Base-by-base conservation (phyloP, 1,284 basidiomycete species). In the Marasmius sp. region DNA sequence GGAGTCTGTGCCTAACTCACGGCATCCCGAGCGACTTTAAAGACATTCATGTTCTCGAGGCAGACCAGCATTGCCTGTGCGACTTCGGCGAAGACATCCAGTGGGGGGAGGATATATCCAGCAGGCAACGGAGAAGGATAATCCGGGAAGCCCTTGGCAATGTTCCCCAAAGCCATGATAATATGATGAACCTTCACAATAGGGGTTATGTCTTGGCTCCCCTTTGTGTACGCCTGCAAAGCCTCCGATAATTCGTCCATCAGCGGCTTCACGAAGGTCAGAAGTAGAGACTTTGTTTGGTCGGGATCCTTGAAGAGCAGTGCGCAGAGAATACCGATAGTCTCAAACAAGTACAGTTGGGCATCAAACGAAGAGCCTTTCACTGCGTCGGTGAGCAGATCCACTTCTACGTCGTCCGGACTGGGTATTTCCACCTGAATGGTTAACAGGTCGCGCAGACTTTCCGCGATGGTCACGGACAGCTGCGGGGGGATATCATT, bases 81-180 rank as follows among this genome's bases (percentile, higher is more conserved):
- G 69, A 95, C 87, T 71, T 93, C 86, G 66, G 87, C 85, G 78
- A 99, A 97, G 12, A 97, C 88, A 59, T 89, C 85, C 60, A 95
- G 77, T 0, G 91, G 89, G 3, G 94, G 91, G 20, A 88, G 77
- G n/a, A 88, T 82, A 66, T 89, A 88, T 48, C 81, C 84, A 67
- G 83, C 79, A 0, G 90, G 85, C 4, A 89, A 79, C 10, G 85
- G 82, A 37, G 85, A 87, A 36, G 90, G 90, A 68, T 89, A 91
- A 71, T 94, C 91, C 0, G 97, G 97, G 79, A 99, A 99, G 8
- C 98, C 98, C 77, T 98, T 98, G 53, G 95, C 93, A 59, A 99
- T 87, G 70, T 94, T 94, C 16, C 96, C 96, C 12, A 98, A 81
- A 1, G 96, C 97, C 85, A 98, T 92, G 71, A 99, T 93, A 66